A percentile compares a stretch with the other conserved stretches of the same genome.
Evolutionary conservation across 1,284 basidiomycete genomes (phyloP).

Genomic region (Rhodotorula sp.): DNA sequence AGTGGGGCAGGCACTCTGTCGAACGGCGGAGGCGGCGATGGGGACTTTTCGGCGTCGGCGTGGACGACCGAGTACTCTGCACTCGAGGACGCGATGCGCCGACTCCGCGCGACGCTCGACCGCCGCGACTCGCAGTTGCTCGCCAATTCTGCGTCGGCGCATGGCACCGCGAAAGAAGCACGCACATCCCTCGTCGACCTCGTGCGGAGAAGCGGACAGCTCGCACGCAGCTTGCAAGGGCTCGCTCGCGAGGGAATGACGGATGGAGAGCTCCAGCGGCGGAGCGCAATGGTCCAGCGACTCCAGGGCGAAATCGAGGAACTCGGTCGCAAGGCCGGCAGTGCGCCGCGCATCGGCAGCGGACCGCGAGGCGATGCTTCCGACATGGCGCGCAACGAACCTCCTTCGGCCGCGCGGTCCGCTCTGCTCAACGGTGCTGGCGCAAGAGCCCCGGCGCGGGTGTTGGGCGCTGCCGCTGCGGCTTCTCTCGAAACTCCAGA

Average conservation of each 20-base stretch:
- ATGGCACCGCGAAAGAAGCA: constrained; percentile 74
- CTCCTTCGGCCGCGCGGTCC: constrained; percentile 7
- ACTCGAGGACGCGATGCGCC: constrained; percentile 68
- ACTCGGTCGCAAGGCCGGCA: constrained; percentile 25
- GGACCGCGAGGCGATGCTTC: not conserved
- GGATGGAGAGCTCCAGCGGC: constrained; percentile 58
- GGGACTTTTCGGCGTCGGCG: constrained; percentile 63
- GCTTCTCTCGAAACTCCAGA: constrained; percentile 74
- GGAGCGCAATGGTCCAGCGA: constrained; percentile 76
- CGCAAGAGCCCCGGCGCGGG: constrained; percentile 40
- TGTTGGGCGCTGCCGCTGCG: constrained; percentile 55
- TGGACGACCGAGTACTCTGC: constrained; percentile 83
- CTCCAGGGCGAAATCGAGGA: constrained; percentile 73
- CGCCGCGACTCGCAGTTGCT: constrained; percentile 78
- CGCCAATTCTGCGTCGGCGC: constrained; percentile 69
- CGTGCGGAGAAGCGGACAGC: constrained; percentile 58
- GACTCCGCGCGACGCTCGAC: constrained; percentile 77
- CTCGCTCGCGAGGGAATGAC: constrained; percentile 32
- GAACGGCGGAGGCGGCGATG: constrained; percentile 37
- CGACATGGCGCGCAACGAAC: not conserved
- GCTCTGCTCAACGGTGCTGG: constrained; percentile 42
- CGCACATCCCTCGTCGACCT: constrained; percentile 77
- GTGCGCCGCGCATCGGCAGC: constrained; percentile 17
- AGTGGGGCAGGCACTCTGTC: constrained; percentile 15
- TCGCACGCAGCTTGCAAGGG: constrained; percentile 34